Base-by-base conservation (phyloP, 345 rosid species). In the Citrus maxima region DNA sequence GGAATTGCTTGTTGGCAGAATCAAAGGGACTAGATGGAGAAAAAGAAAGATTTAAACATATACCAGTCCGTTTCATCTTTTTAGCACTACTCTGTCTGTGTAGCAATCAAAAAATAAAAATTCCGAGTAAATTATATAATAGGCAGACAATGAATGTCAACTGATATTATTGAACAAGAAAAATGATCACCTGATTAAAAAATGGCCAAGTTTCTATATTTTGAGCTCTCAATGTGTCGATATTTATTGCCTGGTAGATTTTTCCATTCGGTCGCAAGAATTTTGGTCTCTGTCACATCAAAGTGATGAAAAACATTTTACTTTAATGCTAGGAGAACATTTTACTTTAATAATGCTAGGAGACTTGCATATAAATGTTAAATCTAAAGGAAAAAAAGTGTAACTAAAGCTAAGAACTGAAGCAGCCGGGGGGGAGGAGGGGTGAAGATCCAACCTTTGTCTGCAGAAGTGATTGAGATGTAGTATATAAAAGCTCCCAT, bases 191-290 rank as follows among this genome's bases (percentile, higher is more conserved):
- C 83, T 87, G 87, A 64, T 87, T 85, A 62, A 83, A 87, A 82
- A 85, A 85, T 27, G 90, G 90, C 84, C 84, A 83, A 40, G 90
- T 83, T 81, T 87, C 88, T 78, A 83, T 54, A 78, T 87, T 87
- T 74, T 87, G 90, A 64, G 88, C 88, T 42, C 88, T 80, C 10
- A 84, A 73, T 19, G 88, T 82, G 63, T 85, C 88, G 34, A 65
- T 14, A 79, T 87, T 87, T 58, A 87, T 85, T 27, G 90, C 87
- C 80, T 87, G 90, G 82, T 80, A 87, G 75, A 85, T 87, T 67
- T 85, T 85, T 35, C 90, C 89, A 73, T 82, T 85, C 10, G 90
- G 88, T 80, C 88, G 80, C 37, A 87, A 68, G 51, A 85, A 78
- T 63, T 87, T 87, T 51, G 88, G 84, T 66, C 88, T 83, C 90